phyloP scores from a whole-genome alignment of 139 green algal species.

The Chlamydomonas incerta region DNA sequence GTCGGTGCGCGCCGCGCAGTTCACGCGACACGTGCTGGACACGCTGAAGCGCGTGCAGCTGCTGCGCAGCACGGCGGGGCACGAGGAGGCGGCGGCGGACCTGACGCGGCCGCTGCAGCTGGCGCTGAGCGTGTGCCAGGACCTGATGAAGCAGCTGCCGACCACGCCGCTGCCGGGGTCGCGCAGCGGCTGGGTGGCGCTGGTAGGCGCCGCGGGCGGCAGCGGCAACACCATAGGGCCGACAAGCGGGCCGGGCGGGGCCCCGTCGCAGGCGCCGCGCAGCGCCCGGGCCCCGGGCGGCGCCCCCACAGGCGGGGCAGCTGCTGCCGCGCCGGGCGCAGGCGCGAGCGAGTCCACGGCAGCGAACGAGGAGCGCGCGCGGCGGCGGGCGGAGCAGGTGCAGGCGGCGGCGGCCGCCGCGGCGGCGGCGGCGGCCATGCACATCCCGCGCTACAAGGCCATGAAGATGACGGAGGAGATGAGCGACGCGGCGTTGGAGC shows the following conservation, averaged over 20 bases:
- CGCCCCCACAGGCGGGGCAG: too few relatives aligned
- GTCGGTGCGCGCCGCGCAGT: conserved; percentile 33
- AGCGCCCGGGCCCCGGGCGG: too few relatives aligned
- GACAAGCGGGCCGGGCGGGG: neutral
- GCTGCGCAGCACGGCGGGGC: neutral
- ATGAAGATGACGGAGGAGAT: conserved; percentile 58
- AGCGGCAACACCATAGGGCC: too few relatives aligned
- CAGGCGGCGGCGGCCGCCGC: neutral
- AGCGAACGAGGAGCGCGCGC: neutral
- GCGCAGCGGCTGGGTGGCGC: conserved; percentile 38
- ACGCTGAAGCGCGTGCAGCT: conserved; percentile 56
- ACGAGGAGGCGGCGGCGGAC: conserved; percentile 18
- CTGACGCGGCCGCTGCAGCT: conserved; percentile 43
- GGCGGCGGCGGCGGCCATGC: neutral
- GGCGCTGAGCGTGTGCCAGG: conserved; percentile 47
- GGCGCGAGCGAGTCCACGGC: neutral
- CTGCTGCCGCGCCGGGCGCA: too few relatives aligned
- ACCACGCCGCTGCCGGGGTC: conserved; percentile 27
- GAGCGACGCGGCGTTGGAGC: conserved; percentile 40
- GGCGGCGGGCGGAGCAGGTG: neutral
- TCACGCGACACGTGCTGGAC: conserved; percentile 47
- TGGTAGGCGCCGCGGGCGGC: neutral
- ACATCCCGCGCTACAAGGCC: conserved; percentile 36
- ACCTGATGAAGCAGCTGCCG: conserved; percentile 53
- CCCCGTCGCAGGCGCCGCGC: neutral